These are phyloP conservation scores for Grammothele lineata DNA, from an alignment of 768 basidiomycete genomes.

Conservation along the genomic window DNA sequence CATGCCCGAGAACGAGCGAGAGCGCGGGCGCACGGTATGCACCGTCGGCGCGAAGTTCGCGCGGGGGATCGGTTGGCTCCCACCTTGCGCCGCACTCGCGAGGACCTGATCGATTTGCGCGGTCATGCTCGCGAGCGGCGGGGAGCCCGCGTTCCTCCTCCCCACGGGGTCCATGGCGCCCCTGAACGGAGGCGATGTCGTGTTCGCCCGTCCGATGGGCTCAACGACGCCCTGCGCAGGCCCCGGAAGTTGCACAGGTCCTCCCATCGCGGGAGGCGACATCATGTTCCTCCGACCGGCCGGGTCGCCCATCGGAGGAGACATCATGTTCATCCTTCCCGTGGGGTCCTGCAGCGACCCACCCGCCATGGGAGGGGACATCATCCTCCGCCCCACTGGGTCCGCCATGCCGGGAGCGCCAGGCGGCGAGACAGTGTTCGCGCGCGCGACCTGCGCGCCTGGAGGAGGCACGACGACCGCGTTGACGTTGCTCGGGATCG, in stretches of 20 bases:
- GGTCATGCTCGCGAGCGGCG: background rate
- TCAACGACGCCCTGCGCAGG: no score
- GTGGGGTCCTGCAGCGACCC: background rate
- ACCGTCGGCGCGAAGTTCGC: constrained; percentile 63
- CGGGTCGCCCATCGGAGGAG: background rate
- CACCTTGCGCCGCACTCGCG: background rate
- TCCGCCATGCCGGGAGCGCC: background rate
- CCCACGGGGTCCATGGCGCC: no score
- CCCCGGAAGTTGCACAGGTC: background rate
- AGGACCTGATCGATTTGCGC: constrained; percentile 2
- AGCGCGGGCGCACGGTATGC: constrained; percentile 47
- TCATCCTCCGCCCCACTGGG: no score
- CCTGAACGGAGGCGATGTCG: constrained; percentile 1
- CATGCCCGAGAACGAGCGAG: constrained; percentile 75
- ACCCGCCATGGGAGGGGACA: background rate
- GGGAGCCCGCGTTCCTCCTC: background rate
- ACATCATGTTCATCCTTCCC: background rate
- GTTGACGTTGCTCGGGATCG: background rate
- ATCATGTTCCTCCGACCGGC: background rate
- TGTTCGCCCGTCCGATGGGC: background rate
- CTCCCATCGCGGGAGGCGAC: background rate
- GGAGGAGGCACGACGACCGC: background rate
- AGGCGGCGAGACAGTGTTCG: background rate
- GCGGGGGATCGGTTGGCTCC: constrained; percentile 36
- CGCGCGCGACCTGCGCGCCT: background rate